phyloP scores from a whole-genome alignment of 768 basidiomycete species.

The Phanerodontia chrysosporium region DNA sequence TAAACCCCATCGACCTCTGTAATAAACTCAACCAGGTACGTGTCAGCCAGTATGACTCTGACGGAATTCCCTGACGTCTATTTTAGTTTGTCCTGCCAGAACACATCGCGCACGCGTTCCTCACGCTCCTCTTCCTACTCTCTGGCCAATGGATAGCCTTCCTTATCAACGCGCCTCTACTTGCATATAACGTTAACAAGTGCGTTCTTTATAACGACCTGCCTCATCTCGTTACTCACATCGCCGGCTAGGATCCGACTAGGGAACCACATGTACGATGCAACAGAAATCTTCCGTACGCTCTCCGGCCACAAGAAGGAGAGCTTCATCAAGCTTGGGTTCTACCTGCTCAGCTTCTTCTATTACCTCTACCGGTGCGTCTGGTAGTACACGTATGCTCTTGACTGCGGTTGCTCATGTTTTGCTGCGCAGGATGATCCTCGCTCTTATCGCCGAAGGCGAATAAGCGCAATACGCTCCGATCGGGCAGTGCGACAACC shows the following conservation, averaged over 20 bases:
- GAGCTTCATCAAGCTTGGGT: conserved; percentile 91
- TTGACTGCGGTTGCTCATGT: background rate
- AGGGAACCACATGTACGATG: conserved; percentile 98
- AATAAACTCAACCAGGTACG: conserved; percentile 96
- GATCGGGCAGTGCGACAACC: too few relatives aligned
- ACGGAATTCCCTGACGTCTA: background rate
- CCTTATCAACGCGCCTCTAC: conserved; percentile 82
- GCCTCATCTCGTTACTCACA: background rate
- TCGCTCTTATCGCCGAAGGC: conserved; percentile 46
- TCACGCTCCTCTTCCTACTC: conserved; percentile 86
- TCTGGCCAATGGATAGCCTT: conserved; percentile 95
- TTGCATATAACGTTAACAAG: conserved; percentile 94
- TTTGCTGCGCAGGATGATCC: conserved; percentile 41
- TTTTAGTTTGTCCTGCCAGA: conserved; percentile 95
- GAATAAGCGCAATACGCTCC: conserved; percentile 23
- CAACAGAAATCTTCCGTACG: conserved; percentile 98
- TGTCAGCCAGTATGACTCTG: conserved; percentile 7
- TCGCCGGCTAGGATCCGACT: conserved; percentile 67
- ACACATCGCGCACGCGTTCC: conserved; percentile 90
- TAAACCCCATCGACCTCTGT: conserved; percentile 99
- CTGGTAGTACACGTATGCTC: background rate
- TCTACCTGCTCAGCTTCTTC: conserved; percentile 89
- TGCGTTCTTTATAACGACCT: conserved; percentile 35
- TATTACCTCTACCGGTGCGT: conserved; percentile 86
- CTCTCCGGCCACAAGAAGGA: conserved; percentile 93